A percentile compares a stretch with the other conserved stretches of the same genome.
Evolutionary conservation across 2,329 filamentous ascomycete genomes (phyloP).

Genomic region (Calycina marina): DNA sequence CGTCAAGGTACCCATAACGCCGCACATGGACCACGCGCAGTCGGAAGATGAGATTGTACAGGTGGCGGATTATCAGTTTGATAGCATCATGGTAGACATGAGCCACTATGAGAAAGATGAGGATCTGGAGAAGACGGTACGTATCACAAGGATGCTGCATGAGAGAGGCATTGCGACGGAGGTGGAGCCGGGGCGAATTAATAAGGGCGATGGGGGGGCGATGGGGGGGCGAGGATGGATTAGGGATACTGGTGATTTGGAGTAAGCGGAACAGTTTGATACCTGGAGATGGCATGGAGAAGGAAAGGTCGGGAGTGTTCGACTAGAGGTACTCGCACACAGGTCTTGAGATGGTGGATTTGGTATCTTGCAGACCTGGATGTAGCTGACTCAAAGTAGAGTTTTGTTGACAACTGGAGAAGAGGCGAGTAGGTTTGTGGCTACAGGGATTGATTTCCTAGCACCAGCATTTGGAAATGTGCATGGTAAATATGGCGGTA

Average conservation of each 20-base stretch:
- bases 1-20: slow-evolving; percentile 41
- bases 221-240: too few species aligned
- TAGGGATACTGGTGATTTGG: slow-evolving; percentile 47
- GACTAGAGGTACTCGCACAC: too few species aligned
- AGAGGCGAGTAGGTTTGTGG: slow-evolving; percentile 46
- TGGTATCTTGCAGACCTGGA: too few species aligned
- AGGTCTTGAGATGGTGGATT: too few species aligned
- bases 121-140: slow-evolving; percentile 48
- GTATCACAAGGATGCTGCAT: slow-evolving; percentile 49
- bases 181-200: slow-evolving; percentile 57
- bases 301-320: too few species aligned
- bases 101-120: slow-evolving; percentile 56
- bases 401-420: slow-evolving; percentile 47
- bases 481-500: slow-evolving; percentile 41
- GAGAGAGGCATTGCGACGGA: slow-evolving; percentile 52
- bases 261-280: too few species aligned
- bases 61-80: slow-evolving; percentile 45
- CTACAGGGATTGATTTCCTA: slow-evolving; percentile 52
- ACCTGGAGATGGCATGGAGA: too few species aligned
- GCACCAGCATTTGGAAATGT: slow-evolving; percentile 56
- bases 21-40: slow-evolving; percentile 56
- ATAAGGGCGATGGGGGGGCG: slow-evolving; percentile 62
- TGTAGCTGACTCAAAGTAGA: too few species aligned
- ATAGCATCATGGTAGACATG: slow-evolving; percentile 69
- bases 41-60: slow-evolving; percentile 39